Conservation (phyloP, 2,329 filamentous ascomycete genomes). For the Penicillium sp. region DNA sequence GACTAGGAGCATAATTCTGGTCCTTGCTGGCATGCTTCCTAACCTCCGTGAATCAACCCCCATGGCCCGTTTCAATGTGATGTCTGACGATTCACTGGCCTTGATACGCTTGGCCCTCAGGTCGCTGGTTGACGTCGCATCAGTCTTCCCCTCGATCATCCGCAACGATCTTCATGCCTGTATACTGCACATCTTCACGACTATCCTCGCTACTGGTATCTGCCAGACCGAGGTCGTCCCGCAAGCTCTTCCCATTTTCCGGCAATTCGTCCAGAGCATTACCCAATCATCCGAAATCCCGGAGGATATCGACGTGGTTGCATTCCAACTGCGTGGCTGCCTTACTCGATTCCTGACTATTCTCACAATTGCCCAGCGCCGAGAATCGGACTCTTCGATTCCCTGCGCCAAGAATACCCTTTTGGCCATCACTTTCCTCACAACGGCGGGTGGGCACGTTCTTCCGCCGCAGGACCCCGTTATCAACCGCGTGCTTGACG, state of each 20-base stretch:
- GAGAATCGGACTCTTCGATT: conserved; percentile 70
- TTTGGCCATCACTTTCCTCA: conserved; percentile 82
- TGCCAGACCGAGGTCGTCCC: conserved; percentile 90
- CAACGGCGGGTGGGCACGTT: conserved; percentile 75
- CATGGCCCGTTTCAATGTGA: conserved; percentile 72
- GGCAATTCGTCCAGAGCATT: conserved; percentile 82
- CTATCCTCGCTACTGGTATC: conserved; percentile 80
- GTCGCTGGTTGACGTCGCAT: conserved; percentile 88
- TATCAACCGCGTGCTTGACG: conserved; percentile 72
- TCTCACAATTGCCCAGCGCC: conserved; percentile 51
- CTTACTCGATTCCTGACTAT: conserved; percentile 81
- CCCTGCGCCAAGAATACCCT: conserved; percentile 91
- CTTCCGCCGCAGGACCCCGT: conserved; percentile 75
- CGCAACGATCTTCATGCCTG: conserved; percentile 95
- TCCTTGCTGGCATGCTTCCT: conserved; percentile 83
- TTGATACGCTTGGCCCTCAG: conserved; percentile 80
- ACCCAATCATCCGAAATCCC: conserved; percentile 43
- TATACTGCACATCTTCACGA: conserved; percentile 94
- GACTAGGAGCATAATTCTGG: conserved; percentile 92
- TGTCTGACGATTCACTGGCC: conserved; percentile 76
- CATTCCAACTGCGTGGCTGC: conserved; percentile 78
- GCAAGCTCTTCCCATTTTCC: conserved; percentile 85
- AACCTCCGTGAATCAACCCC: conserved; percentile 61
- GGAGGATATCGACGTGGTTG: conserved; percentile 49
- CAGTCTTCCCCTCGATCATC: conserved; percentile 95